phyloP scores from a whole-genome alignment of 257 asterid genomes.

The Solanum peruvianum region DNA sequence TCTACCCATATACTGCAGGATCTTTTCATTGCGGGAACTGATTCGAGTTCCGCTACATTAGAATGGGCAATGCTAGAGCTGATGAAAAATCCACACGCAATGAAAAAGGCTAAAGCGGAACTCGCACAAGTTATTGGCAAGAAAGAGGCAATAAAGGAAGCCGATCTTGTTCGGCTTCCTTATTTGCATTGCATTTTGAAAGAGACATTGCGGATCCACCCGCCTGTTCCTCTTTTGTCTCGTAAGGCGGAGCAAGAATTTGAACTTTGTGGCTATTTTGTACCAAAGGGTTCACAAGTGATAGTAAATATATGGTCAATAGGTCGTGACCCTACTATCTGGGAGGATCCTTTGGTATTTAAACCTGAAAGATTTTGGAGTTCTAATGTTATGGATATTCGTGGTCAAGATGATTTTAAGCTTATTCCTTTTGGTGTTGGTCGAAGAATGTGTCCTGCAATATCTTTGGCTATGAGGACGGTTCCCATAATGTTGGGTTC shows the following conservation, averaged over 20 bases:
- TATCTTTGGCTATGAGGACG: not conserved
- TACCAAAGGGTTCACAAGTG: slow-evolving; percentile 46
- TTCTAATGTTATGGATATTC: slow-evolving; percentile 27
- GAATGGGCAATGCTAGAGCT: slow-evolving; percentile 83
- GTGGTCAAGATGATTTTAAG: slow-evolving; percentile 43
- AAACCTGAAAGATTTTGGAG: slow-evolving; percentile 59
- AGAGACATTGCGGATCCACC: slow-evolving; percentile 59
- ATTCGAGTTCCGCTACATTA: slow-evolving; percentile 48
- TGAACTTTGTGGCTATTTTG: slow-evolving; percentile 29
- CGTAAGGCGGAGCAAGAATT: slow-evolving; percentile 37
- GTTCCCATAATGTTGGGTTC: not conserved
- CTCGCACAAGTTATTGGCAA: slow-evolving; percentile 37
- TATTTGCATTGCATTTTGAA: slow-evolving; percentile 43
- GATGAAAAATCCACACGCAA: slow-evolving; percentile 38
- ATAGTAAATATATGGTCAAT: slow-evolving; percentile 56
- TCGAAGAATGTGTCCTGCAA: slow-evolving; percentile 25
- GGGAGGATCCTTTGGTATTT: slow-evolving; percentile 48
- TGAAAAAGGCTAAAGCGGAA: slow-evolving; percentile 44
- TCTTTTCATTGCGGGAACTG: slow-evolving; percentile 53
- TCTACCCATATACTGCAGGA: slow-evolving; percentile 26
- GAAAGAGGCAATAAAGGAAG: slow-evolving; percentile 35
- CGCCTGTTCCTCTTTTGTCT: slow-evolving; percentile 56
- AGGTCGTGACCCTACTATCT: slow-evolving; percentile 39
- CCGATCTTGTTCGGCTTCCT: slow-evolving; percentile 37
- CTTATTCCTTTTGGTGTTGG: slow-evolving; percentile 53